Evolutionary conservation across 2,329 filamentous ascomycete genomes (phyloP).

Genomic region (Purpureocillium lavendulum): DNA sequence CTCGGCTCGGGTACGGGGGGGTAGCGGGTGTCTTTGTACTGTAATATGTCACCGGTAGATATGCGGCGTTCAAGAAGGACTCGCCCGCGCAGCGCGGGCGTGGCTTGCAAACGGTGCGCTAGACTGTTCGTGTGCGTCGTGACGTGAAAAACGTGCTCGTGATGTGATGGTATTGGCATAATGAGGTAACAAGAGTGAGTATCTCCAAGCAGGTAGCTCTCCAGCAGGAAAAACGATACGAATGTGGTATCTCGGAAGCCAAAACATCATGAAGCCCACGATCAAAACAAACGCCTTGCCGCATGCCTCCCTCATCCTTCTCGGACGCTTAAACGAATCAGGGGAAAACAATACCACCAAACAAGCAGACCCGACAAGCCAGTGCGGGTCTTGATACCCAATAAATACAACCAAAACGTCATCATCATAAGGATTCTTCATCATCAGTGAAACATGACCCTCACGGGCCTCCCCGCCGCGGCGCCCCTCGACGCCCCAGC

Average conservation of each 20-base stretch:
- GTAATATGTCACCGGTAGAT: conserved; percentile 22
- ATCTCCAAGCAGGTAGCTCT: neutral
- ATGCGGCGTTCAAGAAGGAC: conserved; percentile 18
- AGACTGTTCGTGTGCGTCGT: too few relatives aligned
- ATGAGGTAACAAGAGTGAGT: neutral
- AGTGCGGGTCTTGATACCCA: too few relatives aligned
- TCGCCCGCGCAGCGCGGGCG: conserved; percentile 5
- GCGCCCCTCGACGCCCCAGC: too few relatives aligned
- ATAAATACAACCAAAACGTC: too few relatives aligned
- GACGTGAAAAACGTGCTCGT: too few relatives aligned
- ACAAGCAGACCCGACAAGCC: too few relatives aligned
- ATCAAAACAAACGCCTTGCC: conserved; percentile 1
- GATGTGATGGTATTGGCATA: neutral
- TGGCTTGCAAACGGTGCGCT: too few relatives aligned
- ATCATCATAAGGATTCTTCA: neutral
- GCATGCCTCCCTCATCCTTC: too few relatives aligned
- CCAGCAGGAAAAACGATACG: neutral
- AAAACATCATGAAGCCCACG: conserved; percentile 1
- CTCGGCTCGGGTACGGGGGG: conserved; percentile 2
- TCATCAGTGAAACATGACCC: conserved; percentile 23
- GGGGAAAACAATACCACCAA: too few relatives aligned
- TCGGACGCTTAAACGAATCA: too few relatives aligned
- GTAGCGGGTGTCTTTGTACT: conserved; percentile 9
- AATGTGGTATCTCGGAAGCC: conserved; percentile 7
- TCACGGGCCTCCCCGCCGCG: conserved; percentile 5